Conservation (phyloP, 495 filamentous ascomycete genomes). For the Talaromyces thailandensis region DNA sequence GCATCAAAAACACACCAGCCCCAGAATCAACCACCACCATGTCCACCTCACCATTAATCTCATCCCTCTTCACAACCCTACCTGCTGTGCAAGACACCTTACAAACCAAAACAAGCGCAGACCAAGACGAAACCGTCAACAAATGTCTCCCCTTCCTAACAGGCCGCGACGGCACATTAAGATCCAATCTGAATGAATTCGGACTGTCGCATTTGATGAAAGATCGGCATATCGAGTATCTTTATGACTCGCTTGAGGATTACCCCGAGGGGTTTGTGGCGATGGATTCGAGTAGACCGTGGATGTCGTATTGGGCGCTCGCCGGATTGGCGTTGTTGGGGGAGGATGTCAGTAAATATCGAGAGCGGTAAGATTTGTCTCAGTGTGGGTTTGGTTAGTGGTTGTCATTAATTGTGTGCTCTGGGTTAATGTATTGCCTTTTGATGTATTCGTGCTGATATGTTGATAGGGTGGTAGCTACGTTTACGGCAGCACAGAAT, state of each 20-base stretch:
- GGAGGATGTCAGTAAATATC: slow-evolving; percentile 62
- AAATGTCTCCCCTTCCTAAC: slow-evolving; percentile 63
- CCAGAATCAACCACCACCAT: background rate
- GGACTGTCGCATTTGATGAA: slow-evolving; percentile 69
- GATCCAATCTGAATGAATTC: slow-evolving; percentile 48
- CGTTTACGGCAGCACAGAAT: slow-evolving; percentile 75
- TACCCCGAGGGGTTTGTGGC: slow-evolving; percentile 58
- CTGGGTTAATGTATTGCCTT: background rate
- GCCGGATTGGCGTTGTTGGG: slow-evolving; percentile 64
- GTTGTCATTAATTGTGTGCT: background rate
- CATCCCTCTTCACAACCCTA: slow-evolving; percentile 53
- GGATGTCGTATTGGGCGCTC: slow-evolving; percentile 89
- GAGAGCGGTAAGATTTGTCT: slow-evolving; percentile 42
- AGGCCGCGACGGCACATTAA: slow-evolving; percentile 26
- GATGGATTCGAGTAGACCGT: slow-evolving; percentile 78
- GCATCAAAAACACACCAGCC: background rate
- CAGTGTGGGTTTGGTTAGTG: background rate
- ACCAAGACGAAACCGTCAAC: slow-evolving; percentile 58
- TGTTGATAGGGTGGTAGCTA: slow-evolving; percentile 49
- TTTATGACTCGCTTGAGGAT: slow-evolving; percentile 53
- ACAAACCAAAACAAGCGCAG: slow-evolving; percentile 54
- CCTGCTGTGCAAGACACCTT: slow-evolving; percentile 61
- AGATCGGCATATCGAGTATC: slow-evolving; percentile 63
- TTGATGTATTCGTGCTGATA: slow-evolving; percentile 8
- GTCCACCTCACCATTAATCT: slow-evolving; percentile 13